phyloP scores from a whole-genome alignment of 2,329 filamentous ascomycete genomes.

The Cadophora gregata region DNA sequence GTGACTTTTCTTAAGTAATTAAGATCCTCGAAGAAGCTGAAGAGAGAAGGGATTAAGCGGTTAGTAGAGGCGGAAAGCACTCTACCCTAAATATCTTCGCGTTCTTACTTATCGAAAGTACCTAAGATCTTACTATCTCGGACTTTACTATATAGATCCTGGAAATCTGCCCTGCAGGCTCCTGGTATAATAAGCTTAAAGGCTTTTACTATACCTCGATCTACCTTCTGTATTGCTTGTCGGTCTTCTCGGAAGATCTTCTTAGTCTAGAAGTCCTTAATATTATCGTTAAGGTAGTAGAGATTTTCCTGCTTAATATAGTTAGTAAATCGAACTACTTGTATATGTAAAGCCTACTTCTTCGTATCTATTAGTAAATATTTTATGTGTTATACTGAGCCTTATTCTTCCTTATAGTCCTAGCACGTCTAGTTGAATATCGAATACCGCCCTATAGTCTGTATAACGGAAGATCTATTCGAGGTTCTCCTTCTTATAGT shows the following conservation, averaged over 20 bases:
- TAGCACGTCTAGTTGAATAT: constrained; percentile 26
- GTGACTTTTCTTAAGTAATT: constrained; percentile 44
- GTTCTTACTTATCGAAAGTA: constrained; percentile 41
- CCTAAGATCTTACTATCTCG: constrained; percentile 43
- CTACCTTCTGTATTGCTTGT: constrained; percentile 41
- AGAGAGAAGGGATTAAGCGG: constrained; percentile 45
- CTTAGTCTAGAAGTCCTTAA: constrained; percentile 44
- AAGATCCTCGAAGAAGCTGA: constrained; percentile 48
- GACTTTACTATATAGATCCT: constrained; percentile 40
- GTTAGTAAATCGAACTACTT: constrained; percentile 23
- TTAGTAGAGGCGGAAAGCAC: constrained; percentile 35
- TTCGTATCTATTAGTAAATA: constrained; percentile 25
- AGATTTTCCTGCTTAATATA: constrained; percentile 42
- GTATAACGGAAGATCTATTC: constrained; percentile 32
- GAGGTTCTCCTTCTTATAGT: constrained; percentile 32
- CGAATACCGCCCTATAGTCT: constrained; percentile 23
- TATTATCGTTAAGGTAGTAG: constrained; percentile 42
- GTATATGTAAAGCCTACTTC: constrained; percentile 25
- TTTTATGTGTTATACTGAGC: constrained; percentile 27
- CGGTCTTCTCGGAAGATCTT: constrained; percentile 41
- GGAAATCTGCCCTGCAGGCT: constrained; percentile 38
- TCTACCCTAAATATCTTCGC: constrained; percentile 42
- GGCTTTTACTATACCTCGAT: constrained; percentile 43
- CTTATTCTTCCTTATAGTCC: constrained; percentile 16
- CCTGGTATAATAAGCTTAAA: constrained; percentile 45